Base-by-base conservation (phyloP, 306 rosid species). In the Trifolium repens region DNA sequence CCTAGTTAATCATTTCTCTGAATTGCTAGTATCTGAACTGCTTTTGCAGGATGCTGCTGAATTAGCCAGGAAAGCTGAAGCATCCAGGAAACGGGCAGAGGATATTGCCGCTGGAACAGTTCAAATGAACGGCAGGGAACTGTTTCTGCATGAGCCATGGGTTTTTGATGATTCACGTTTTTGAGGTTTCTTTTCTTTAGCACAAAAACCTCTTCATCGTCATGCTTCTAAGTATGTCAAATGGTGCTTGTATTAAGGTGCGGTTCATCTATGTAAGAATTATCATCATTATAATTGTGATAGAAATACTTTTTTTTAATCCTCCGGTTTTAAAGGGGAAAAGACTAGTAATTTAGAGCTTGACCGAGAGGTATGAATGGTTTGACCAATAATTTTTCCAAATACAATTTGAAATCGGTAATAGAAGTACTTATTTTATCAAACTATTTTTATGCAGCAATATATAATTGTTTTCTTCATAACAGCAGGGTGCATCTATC, bases 51-150 rank as follows among this genome's bases (percentile, higher is more conserved):
- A 91, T 63, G 88, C 82, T 46, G 96, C 84, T 82, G 88, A 78
- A 68, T 86, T 91, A 46, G 86, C 93, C 37, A 84, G 80, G 72
- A 84, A 87, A 86, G 89, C 88, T n/a, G 97, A 94, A 75, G 84
- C 85, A 22, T 89, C 86, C 2, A 86, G 91, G 85, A 90, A 91
- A 70, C 93, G 93, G 2, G 89, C 83, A 0, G 98, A 91, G 82
- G 97, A 91, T 84, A 84, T 94, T 46, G 91, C 91, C 7, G 72
- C 90, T 2, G 97, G 98, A 71, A 74, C 87, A 11, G 89, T 86
- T 67, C 92, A 78, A 80, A 87, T 90, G 98, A 94, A 94, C 52
- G 97, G 98, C 27, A 82, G 96, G 64, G 96, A 91, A 91, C 89
- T 91, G 83, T 94, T 94, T 79, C 22, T 59, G 43, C 92, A 84